These are phyloP conservation scores for Crithidia thermophila DNA, from an alignment of 208 protist genomes.

Conservation along the genomic window DNA sequence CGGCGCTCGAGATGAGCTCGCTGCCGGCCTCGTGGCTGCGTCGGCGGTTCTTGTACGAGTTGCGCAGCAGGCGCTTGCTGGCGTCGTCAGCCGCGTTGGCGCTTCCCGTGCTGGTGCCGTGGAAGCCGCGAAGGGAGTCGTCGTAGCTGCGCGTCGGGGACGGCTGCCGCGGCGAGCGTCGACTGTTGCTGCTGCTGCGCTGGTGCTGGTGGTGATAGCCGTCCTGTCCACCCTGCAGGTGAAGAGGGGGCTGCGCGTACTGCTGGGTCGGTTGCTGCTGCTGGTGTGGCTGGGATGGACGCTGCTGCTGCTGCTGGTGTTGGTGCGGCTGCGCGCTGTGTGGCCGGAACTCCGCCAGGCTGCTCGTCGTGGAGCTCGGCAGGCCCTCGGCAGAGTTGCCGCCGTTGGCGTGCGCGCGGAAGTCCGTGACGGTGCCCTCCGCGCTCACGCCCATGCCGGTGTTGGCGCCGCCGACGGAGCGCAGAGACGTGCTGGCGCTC, in stretches of 20 bases:
- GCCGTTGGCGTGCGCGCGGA: slow-evolving; percentile 4
- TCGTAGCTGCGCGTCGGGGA: slow-evolving; percentile 13
- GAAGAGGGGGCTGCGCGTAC: neutral
- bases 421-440: slow-evolving; percentile 2
- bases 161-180: slow-evolving; percentile 4
- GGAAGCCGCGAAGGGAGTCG: too few species aligned
- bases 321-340: neutral
- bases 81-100: too few species aligned
- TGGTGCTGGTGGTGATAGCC: too few species aligned
- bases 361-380: slow-evolving; percentile 26
- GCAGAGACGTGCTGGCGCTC: slow-evolving; percentile 21
- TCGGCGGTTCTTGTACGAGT: slow-evolving; percentile 28
- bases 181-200: slow-evolving; percentile 20
- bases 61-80: slow-evolving; percentile 28
- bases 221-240: too few species aligned
- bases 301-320: slow-evolving; percentile 6
- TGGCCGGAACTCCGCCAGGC: slow-evolving; percentile 14
- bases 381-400: slow-evolving; percentile 3
- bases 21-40: slow-evolving; percentile 18
- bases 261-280: slow-evolving; percentile 4
- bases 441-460: neutral
- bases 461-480: slow-evolving; percentile 7
- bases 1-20: slow-evolving; percentile 10
- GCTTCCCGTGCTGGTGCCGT: too few species aligned
- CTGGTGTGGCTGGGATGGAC: slow-evolving; percentile 5